Base-by-base conservation (phyloP, 257 asterid species). In the Rhazya stricta region DNA sequence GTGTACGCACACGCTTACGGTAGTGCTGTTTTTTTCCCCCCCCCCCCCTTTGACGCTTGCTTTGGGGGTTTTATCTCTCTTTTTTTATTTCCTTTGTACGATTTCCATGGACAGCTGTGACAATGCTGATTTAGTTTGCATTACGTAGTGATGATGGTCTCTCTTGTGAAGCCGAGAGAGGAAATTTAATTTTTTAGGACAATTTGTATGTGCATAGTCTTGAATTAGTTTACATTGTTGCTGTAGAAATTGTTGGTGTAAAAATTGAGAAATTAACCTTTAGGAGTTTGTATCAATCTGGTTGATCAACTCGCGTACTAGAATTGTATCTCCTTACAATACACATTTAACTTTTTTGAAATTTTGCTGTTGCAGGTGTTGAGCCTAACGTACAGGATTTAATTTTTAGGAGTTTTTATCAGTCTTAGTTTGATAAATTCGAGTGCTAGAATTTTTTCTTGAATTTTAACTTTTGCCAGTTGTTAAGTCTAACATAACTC, bases 401-500 rank as follows among this genome's bases (percentile, higher is more conserved):
- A 8, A 58, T 1, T n/a, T 7, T 54, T n/a, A n/a, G 13, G 3
- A 6, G 30, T 27, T 58, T 58, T 10, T 27, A 25, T 30, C 62
- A 1, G 62, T 56, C 62, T n/a, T 56, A 56, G 12, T 58, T 29
- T 27, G 37, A 27, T 27, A 12, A 53, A 25, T 73, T 32, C 8
- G 58, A 27, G 46, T 19, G 32, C 1, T 58, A 45, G 15, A 53
- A 32, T 67, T 25, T 6, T 16, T 36, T 25, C 16, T 42, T 45
- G 18, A 37, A 54, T 25, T 34, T 19, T 76, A 21, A 32, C 42
- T 58, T 13, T 60, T 42, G 72, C 39, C 42, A n/a, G 51, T 54
- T 50, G 39, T 16, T 48, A 25, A 63, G 10, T 46, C 15, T 18
- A 39, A 46, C 77, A 36, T 74, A 67, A 45, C 39, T 79, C 66